Base-by-base conservation (phyloP, 164 flowering plant genomes). In the Dillenia suffruticosa region DNA sequence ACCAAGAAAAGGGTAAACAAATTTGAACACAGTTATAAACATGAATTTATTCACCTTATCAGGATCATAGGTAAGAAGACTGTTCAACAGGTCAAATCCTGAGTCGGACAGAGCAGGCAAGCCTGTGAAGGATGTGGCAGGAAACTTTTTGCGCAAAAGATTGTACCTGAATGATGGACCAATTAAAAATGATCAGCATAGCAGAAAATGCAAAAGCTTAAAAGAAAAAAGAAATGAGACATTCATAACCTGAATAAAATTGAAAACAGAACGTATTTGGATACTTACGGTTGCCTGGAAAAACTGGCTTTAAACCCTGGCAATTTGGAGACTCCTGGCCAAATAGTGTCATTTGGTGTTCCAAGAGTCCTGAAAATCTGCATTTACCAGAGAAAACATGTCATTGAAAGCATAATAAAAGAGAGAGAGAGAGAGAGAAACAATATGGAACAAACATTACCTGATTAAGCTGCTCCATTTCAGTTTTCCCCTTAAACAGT, bases 81-180 rank as follows among this genome's bases (percentile, higher is more conserved):
- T 84, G 70, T 82, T 89, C 80, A 94, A 72, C 76, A 91, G 77
- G 68, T 94, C 96, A 76, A 87, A 86, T 68, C 97, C 98, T 73
- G 92, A 72, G 74, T 89, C 97, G 59, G 97, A 91, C 17, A 94
- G 91, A 40, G 82, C 83, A 8, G 95, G 93, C 19, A 85, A 79
- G 58, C 95, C 96, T 54, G 88, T 84, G 76, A 91, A 91, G 57
- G 98, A 86, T 47, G 96, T 78, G 5, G 85, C 83, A 0, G 96
- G 97, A 63, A 94, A 91, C 67, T 84, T 89, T 72, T 80, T 82
- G 22, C 97, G 87, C 72, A 92, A 67, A 47, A 77, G 68, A 70
- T 92, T 95, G 68, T 80, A 89, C 91, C 97, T 94, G 88, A 78
- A 81, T 79, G 44, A 61, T 64, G 70, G 51, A 69, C 16, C 12